Conservation (phyloP, 1,284 basidiomycete genomes). For the Bondarzewia mesenterica region DNA sequence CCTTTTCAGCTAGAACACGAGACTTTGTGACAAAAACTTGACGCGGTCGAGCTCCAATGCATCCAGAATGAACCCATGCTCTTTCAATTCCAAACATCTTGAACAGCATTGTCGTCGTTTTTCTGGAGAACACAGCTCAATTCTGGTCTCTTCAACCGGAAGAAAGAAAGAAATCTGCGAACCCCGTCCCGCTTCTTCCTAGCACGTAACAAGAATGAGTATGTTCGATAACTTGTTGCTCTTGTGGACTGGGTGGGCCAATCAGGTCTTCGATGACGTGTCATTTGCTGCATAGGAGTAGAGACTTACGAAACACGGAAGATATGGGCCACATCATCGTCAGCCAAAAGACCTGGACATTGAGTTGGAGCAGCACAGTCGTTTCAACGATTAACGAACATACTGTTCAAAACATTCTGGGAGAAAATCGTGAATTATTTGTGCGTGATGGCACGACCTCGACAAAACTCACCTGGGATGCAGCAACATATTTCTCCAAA, state of each 20-base stretch:
- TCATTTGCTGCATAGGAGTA: conserved; percentile 13
- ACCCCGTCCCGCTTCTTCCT: conserved; percentile 70
- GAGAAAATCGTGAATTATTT: too few relatives aligned
- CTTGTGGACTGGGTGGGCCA: conserved; percentile 34
- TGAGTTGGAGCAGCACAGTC: too few relatives aligned
- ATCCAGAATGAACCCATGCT: conserved; percentile 30
- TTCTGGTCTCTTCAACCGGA: conserved; percentile 2
- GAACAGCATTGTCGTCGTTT: conserved; percentile 70
- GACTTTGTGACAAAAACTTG: conserved; percentile 74
- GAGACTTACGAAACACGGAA: conserved; percentile 47
- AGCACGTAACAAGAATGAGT: conserved; percentile 56
- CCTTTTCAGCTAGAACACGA: conserved; percentile 51
- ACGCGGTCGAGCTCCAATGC: conserved; percentile 32
- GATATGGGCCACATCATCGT: conserved; percentile 31
- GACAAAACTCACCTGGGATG: conserved; percentile 42
- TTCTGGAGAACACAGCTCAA: conserved; percentile 30
- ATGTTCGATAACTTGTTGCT: conserved; percentile 57
- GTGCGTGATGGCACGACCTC: too few relatives aligned
- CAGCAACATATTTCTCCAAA: conserved; percentile 56
- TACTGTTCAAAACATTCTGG: too few relatives aligned
- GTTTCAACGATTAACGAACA: too few relatives aligned
- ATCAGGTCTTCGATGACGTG: background rate
- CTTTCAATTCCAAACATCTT: conserved; percentile 64
- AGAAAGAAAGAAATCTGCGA: conserved; percentile 7
- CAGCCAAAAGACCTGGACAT: too few relatives aligned